Conservation (phyloP, 441 rosid species). For the Gossypium gossypioides region DNA sequence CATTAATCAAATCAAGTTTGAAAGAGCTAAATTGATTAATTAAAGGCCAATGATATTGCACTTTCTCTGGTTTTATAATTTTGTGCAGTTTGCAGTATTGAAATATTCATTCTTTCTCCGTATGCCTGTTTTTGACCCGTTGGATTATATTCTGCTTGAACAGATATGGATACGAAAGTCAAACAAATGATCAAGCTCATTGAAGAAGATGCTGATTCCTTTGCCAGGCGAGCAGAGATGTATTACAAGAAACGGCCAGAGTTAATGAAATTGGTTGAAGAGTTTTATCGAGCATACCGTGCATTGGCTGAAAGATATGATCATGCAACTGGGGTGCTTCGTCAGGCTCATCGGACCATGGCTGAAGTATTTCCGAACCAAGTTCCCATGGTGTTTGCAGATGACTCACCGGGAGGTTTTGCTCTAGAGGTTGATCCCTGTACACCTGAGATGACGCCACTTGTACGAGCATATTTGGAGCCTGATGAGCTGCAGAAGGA, state of each 20-base stretch:
- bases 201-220: slow-evolving; percentile 98
- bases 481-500: slow-evolving; percentile 53
- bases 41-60: neutral
- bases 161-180: slow-evolving; percentile 93
- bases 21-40: neutral
- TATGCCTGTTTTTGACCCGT: neutral
- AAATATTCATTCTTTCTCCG: neutral
- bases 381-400: slow-evolving; percentile 49
- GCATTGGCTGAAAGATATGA: slow-evolving; percentile 95
- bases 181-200: slow-evolving; percentile 92
- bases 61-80: neutral
- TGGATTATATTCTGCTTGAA: slow-evolving; percentile 18
- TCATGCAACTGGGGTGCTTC: slow-evolving; percentile 83
- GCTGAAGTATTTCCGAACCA: slow-evolving; percentile 91
- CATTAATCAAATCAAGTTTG: neutral
- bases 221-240: slow-evolving; percentile 98
- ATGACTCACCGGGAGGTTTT: slow-evolving; percentile 50
- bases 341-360: slow-evolving; percentile 84
- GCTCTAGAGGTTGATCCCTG: slow-evolving; percentile 48
- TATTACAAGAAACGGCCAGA: slow-evolving; percentile 94
- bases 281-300: slow-evolving; percentile 91
- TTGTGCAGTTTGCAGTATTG: neutral
- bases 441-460: slow-evolving; percentile 53
- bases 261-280: slow-evolving; percentile 94
- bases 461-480: slow-evolving; percentile 36